Evolutionary conservation across 805 yeast species (phyloP).

Genomic region (Zygosaccharomyces gambellarensis): DNA sequence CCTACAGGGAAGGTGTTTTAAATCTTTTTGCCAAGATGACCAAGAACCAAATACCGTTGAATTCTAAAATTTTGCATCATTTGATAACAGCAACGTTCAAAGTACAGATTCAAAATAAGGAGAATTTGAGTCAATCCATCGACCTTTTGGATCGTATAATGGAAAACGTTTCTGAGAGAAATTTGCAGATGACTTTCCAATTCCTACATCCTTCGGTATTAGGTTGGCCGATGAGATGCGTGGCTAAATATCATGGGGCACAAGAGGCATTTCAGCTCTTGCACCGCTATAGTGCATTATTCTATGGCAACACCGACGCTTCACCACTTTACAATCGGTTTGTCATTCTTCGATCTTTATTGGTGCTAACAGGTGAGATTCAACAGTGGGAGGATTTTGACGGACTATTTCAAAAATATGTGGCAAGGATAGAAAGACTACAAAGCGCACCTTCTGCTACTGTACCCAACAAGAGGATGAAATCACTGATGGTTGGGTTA

Average conservation of each 20-base stretch:
- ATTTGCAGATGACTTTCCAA: constrained; percentile 18
- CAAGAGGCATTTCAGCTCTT: constrained; percentile 33
- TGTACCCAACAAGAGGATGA: constrained; percentile 19
- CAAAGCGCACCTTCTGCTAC: constrained; percentile 22
- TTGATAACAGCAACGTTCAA: constrained; percentile 33
- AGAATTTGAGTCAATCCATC: constrained; percentile 29
- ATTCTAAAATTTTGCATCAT: constrained; percentile 29
- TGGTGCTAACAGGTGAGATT: constrained; percentile 30
- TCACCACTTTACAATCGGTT: constrained; percentile 25
- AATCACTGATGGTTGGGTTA: constrained; percentile 20
- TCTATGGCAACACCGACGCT: constrained; percentile 24
- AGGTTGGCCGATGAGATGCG: constrained; percentile 35
- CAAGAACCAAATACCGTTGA: constrained; percentile 22
- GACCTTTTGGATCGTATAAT: constrained; percentile 32
- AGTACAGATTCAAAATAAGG: constrained; percentile 25
- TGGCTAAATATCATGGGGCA: constrained; percentile 32
- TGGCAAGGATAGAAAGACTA: constrained; percentile 17
- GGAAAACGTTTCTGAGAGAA: constrained; percentile 23
- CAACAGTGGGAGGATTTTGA: constrained; percentile 34
- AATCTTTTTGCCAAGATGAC: constrained; percentile 27
- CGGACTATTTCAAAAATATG: constrained; percentile 19
- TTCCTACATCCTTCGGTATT: constrained; percentile 34
- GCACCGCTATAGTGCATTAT: constrained; percentile 30
- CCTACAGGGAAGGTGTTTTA: constrained; percentile 28
- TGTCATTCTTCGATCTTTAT: constrained; percentile 31